Conservation (phyloP, 768 basidiomycete species). For the Trametes gibbosa region DNA sequence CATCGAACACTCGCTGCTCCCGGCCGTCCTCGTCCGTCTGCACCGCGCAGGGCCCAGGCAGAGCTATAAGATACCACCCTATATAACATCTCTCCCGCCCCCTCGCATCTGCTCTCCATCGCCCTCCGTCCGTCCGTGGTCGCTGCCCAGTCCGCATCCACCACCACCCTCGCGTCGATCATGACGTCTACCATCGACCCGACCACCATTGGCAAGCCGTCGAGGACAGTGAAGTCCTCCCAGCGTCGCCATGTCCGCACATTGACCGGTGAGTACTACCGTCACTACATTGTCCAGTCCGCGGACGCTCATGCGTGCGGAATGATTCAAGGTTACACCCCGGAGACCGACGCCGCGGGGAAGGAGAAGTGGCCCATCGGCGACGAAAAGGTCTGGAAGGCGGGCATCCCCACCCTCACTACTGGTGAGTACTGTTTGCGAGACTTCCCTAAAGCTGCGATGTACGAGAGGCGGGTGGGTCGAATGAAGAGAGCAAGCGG, state of each 20-base stretch:
- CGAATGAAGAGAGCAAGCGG: background rate
- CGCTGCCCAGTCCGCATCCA: background rate
- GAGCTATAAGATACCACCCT: background rate
- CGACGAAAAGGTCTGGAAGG: slow-evolving; percentile 74
- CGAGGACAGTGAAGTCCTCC: slow-evolving; percentile 33
- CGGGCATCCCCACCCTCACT: slow-evolving; percentile 54
- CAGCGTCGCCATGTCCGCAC: slow-evolving; percentile 64
- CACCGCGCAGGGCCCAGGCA: background rate
- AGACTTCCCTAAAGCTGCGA: background rate
- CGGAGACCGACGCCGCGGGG: slow-evolving; percentile 72
- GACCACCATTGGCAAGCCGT: slow-evolving; percentile 25
- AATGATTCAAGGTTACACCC: slow-evolving; percentile 60
- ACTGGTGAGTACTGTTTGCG: slow-evolving; percentile 40
- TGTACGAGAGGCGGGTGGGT: background rate
- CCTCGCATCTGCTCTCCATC: background rate
- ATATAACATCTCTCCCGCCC: slow-evolving; percentile 1
- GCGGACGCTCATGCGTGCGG: too few relatives aligned
- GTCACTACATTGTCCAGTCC: background rate
- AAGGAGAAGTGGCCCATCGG: slow-evolving; percentile 86
- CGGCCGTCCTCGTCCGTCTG: background rate
- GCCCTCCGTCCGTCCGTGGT: background rate
- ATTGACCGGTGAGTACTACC: slow-evolving; percentile 28
- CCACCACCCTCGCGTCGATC: background rate
- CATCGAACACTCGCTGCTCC: background rate
- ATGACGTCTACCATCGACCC: slow-evolving; percentile 29